phyloP scores from a whole-genome alignment of 129 eudicot species.

The Tagetes erecta region DNA sequence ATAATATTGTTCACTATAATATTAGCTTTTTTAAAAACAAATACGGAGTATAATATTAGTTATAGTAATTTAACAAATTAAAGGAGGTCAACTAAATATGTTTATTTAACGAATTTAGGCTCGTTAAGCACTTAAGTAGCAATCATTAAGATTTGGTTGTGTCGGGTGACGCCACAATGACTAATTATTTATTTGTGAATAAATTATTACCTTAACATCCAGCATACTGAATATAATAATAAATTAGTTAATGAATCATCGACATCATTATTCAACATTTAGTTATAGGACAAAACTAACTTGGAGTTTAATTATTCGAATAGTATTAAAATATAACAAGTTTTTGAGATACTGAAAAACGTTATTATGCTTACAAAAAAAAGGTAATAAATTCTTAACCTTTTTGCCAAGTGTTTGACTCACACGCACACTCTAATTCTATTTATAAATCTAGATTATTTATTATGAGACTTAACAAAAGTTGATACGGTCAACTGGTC shows the following conservation, averaged over 20 bases:
- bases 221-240: neutral
- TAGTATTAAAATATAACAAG: neutral
- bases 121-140: slow-evolving; percentile 28
- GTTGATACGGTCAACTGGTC: too few species aligned
- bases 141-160: slow-evolving; percentile 33
- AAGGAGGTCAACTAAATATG: slow-evolving; percentile 19
- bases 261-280: neutral
- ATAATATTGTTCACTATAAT: neutral
- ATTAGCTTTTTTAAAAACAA: neutral
- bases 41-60: too few species aligned
- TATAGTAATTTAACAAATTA: too few species aligned
- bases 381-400: neutral
- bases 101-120: slow-evolving; percentile 17
- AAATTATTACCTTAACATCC: neutral
- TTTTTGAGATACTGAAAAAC: neutral
- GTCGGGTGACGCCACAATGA: slow-evolving; percentile 7
- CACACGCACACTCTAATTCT: too few species aligned
- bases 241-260: neutral
- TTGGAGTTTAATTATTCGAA: neutral
- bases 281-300: neutral
- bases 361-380: neutral
- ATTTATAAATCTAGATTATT: too few species aligned
- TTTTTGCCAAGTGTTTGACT: too few species aligned
- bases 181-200: neutral
- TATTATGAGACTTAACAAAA: too few species aligned